Evolutionary conservation across 257 asterid species (phyloP), one percentile per base, ranked within the genome.

Genomic region (Solanum rostratum): DNA sequence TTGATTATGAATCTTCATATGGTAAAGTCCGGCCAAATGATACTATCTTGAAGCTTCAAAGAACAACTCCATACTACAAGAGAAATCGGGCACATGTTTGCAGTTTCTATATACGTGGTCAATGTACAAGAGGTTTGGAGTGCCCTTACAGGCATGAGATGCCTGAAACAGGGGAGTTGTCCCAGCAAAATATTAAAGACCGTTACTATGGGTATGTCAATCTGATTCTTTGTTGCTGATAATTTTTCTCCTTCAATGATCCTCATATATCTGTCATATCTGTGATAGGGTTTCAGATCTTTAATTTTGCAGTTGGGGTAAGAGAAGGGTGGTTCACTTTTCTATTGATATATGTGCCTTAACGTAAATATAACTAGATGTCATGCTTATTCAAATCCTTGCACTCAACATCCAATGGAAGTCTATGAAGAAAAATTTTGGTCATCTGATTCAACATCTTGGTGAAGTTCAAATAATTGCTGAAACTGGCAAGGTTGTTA

Each of bases 61-160:
- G 99, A 86, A 97, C 98, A 57, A 90, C 95, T 70, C 99, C 99
- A 27, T 95, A 94, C 88, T 97, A 97, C 91, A 92, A 94, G 93
- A 91, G 99, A 87, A 97, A 97, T 85, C 87, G 97, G 84, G 99
- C 99, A 10, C 99, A 95, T 86, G 97, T 95, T 84, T 97, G 99
- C 92, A 97, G 99, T 91, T 97, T 97, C 89, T 97, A 29, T 82
- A 91, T 94, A 81, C 98, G 98, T 53, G 99, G 99, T 85, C 97
- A 94, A 80, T 97, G 99, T 90, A 95, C 98, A 79, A 97, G 99
- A 92, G 99, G 99, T 79, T 91, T 92, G 10, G 99, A 97, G 89
- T 97, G 99, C 86, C 99, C 98, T 22, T 97, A 93, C 87, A 90
- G 98, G 88, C 99, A 95, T 30, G 99, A 97, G 91, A 97, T 95